Conservation (phyloP, 2,329 filamentous ascomycete species). For the Cladosporium sp. region DNA sequence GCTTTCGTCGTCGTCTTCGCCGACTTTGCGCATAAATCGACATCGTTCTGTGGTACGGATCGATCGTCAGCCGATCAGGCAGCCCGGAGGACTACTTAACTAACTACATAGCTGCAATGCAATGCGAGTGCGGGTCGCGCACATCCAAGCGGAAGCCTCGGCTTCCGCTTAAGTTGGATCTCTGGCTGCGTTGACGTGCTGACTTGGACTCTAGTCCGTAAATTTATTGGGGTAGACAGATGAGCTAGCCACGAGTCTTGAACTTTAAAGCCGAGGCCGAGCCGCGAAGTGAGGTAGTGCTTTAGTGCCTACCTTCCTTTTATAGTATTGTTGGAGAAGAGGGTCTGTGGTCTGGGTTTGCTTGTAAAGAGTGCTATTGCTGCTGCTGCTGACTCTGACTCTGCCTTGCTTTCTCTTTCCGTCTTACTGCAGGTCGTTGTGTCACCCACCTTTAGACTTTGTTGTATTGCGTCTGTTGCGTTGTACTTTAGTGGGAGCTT, state of each 20-base stretch:
- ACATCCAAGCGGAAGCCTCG: slow-evolving; percentile 2
- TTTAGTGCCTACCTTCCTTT: not conserved
- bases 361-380: not conserved
- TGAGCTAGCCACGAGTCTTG: slow-evolving; percentile 5
- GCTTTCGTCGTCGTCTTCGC: not conserved
- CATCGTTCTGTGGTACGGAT: not conserved
- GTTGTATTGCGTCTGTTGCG: not conserved
- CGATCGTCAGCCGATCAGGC: not conserved
- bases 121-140: not conserved
- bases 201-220: not conserved
- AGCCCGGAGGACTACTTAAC: not conserved
- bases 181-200: not conserved
- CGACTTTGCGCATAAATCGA: not conserved
- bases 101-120: not conserved
- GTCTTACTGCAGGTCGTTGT: not conserved
- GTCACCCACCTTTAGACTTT: not conserved
- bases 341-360: not conserved
- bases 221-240: not conserved
- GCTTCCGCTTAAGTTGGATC: not conserved
- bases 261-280: slow-evolving; percentile 5
- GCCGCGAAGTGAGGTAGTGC: not conserved
- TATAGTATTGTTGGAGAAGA: not conserved
- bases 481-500: not conserved
- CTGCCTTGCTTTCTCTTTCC: not conserved
- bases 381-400: not conserved